These are phyloP conservation scores for Phtheirospermum japonicum DNA, from an alignment of 257 asterid species.

Conservation along the genomic window DNA sequence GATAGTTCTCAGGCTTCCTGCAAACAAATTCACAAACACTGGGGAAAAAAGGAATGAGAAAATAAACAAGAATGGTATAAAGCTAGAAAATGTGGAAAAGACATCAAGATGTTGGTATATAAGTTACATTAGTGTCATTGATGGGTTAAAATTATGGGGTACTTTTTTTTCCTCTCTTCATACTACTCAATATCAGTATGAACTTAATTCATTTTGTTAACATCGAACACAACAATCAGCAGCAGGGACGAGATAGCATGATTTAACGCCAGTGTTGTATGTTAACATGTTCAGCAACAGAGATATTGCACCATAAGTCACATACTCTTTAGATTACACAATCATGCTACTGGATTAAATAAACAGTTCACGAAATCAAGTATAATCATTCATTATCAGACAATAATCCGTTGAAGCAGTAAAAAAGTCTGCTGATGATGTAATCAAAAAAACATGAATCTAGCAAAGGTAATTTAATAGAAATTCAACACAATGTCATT, in stretches of 20 bases:
- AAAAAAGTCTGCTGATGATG: not conserved
- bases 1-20: constrained; percentile 37
- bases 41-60: not conserved
- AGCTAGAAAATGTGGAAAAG: constrained; percentile 13
- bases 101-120: constrained; percentile 5
- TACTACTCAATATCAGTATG: not conserved
- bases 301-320: constrained; percentile 5
- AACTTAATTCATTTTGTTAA: constrained; percentile 19
- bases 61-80: constrained; percentile 5
- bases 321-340: constrained; percentile 1
- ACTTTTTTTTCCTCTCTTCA: too few species aligned
- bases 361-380: not conserved
- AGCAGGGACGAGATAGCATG: too few species aligned
- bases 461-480: not conserved
- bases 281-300: not conserved
- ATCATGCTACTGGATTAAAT: constrained; percentile 14
- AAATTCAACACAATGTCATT: not conserved
- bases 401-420: not conserved
- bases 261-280: not conserved
- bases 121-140: not conserved
- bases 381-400: not conserved
- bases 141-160: too few species aligned
- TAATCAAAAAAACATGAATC: not conserved
- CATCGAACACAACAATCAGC: constrained; percentile 3
- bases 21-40: constrained; percentile 25